Evolutionary conservation across 202 grass and related monocot species (phyloP).

Genomic region (Panicum virgatum): DNA sequence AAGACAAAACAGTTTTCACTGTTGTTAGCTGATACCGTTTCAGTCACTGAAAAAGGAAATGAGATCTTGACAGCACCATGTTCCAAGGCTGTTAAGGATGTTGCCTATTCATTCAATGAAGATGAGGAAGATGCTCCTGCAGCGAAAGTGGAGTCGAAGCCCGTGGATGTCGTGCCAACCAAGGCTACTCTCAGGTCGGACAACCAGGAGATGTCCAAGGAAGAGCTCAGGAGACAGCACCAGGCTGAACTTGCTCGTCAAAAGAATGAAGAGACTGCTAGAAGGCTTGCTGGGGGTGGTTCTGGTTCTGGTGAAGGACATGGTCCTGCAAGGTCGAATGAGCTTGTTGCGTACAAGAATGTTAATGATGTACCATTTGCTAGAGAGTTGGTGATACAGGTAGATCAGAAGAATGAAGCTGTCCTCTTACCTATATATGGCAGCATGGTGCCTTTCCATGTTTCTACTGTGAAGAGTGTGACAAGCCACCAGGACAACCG

Average conservation of each 20-base stretch:
- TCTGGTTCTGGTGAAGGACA: constrained; percentile 65
- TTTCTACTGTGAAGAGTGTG: constrained; percentile 93
- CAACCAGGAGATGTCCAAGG: constrained; percentile 89
- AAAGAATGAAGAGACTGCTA: constrained; percentile 92
- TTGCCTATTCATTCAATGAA: constrained; percentile 78
- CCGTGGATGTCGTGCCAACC: constrained; percentile 31
- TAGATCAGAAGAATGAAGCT: constrained; percentile 81
- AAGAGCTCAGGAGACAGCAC: constrained; percentile 79
- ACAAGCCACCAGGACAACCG: constrained; percentile 81
- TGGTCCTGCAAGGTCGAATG: constrained; percentile 56
- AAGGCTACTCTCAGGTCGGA: constrained; percentile 82
- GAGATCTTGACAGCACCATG: constrained; percentile 69
- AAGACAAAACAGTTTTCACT: constrained; percentile 77
- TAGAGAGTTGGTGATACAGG: constrained; percentile 78
- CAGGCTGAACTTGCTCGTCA: constrained; percentile 91
- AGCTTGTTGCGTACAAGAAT: constrained; percentile 83
- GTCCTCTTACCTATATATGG: constrained; percentile 85
- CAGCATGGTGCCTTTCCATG: constrained; percentile 87
- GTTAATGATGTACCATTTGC: constrained; percentile 72
- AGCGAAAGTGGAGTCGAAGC: constrained; percentile 16
- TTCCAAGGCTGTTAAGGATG: constrained; percentile 76
- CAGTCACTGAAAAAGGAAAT: constrained; percentile 52
- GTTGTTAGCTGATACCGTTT: constrained; percentile 72
- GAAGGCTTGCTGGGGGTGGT: constrained; percentile 74
- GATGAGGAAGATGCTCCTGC: constrained; percentile 55